Percentiles rank a stretch among this genome's conserved stretches.
Evolutionary conservation across 2,329 filamentous ascomycete species (phyloP).

Genomic region (Fusarium pilosicola): DNA sequence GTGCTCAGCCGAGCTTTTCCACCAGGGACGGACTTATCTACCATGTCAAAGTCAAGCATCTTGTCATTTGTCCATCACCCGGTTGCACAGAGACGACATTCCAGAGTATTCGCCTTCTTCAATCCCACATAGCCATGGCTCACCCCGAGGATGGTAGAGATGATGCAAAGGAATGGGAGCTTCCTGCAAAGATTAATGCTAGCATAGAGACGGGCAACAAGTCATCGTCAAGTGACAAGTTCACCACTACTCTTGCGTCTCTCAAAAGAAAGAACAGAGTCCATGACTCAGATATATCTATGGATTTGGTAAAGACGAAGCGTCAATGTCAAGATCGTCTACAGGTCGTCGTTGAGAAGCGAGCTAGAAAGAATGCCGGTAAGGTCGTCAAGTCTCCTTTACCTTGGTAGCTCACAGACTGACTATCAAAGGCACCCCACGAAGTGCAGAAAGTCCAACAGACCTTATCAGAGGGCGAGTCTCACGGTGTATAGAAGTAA

Average conservation of each 20-base stretch:
- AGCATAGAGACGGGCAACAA: background rate
- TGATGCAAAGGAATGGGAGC: constrained; percentile 43
- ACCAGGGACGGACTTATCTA: constrained; percentile 52
- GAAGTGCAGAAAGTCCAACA: constrained; percentile 48
- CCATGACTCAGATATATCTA: background rate
- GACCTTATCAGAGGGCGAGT: constrained; percentile 42
- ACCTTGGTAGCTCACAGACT: background rate
- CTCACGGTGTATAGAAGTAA: constrained; percentile 46
- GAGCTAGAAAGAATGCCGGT: constrained; percentile 45
- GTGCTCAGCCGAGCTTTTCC: constrained; percentile 49
- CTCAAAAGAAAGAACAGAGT: constrained; percentile 23
- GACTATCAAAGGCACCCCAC: constrained; percentile 39
- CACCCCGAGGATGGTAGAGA: constrained; percentile 44
- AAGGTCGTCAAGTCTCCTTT: constrained; percentile 4
- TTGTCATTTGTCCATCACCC: constrained; percentile 53
- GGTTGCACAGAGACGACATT: constrained; percentile 53
- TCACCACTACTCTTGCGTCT: constrained; percentile 16
- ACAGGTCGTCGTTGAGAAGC: constrained; percentile 49
- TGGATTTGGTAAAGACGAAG: constrained; percentile 48
- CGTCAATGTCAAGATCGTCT: constrained; percentile 51
- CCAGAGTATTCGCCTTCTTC: constrained; percentile 48
- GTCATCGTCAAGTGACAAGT: background rate
- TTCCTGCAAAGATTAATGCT: constrained; percentile 16
- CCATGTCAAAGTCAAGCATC: constrained; percentile 57
- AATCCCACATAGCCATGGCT: constrained; percentile 51